phyloP scores from a whole-genome alignment of 306 rosid species.

The Herpetospermum pedunculosum region DNA sequence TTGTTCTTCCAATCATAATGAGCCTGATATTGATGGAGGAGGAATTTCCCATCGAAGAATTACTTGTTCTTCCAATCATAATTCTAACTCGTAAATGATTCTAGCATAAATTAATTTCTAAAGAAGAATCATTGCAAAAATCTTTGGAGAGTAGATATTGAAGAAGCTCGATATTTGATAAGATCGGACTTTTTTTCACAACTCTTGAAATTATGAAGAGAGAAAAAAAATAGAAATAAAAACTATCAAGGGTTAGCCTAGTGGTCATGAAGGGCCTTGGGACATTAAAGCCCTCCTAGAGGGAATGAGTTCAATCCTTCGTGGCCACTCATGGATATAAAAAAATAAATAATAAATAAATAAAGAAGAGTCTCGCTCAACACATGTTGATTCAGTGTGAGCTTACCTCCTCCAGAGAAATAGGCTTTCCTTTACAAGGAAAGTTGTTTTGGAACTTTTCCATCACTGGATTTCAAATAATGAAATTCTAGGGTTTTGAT shows the following conservation, averaged over 20 bases:
- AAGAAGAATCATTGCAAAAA: background rate
- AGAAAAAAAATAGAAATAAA: no score
- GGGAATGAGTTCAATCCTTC: no score
- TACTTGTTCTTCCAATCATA: background rate
- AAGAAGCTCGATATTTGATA: background rate
- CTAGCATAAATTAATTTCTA: background rate
- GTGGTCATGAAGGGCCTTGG: no score
- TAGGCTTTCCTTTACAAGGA: background rate
- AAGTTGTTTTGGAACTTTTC: background rate
- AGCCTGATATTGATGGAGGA: background rate
- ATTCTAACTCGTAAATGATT: background rate
- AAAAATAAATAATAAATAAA: background rate
- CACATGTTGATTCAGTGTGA: background rate
- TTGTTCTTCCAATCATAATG: background rate
- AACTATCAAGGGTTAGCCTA: no score
- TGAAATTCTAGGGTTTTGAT: background rate
- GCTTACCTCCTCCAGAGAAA: background rate
- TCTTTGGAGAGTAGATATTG: background rate
- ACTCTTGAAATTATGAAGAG: background rate
- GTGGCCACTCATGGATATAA: no score
- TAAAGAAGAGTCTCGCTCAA: background rate
- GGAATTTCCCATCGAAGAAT: background rate
- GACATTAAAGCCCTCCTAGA: no score
- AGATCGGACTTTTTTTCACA: background rate
- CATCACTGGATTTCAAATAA: background rate